Conservation (phyloP, 768 basidiomycete genomes). For the Tylopilus plumbeoviolaceoides region DNA sequence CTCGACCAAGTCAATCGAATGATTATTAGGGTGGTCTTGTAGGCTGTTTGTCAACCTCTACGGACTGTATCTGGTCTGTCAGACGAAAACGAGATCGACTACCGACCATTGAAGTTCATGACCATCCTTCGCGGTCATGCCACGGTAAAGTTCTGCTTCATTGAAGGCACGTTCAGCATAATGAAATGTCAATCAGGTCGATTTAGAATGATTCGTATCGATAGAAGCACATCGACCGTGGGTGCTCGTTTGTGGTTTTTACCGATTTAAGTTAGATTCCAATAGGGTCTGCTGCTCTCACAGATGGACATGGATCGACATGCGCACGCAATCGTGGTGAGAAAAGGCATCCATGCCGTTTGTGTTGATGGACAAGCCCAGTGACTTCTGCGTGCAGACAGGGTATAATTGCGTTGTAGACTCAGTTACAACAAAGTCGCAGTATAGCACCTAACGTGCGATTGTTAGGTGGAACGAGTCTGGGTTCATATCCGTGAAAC, state of each 20-base stretch:
- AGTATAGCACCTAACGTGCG: not conserved
- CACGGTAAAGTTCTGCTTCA: not conserved
- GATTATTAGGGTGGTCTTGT: slow-evolving; percentile 1
- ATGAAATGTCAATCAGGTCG: slow-evolving; percentile 2
- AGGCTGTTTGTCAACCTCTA: not conserved
- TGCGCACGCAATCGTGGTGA: not conserved
- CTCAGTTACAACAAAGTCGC: not conserved
- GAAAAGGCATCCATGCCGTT: not conserved
- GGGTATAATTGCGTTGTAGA: not conserved
- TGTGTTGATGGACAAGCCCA: not conserved
- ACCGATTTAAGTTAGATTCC: slow-evolving; percentile 17
- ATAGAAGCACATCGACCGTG: slow-evolving; percentile 6
- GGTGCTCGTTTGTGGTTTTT: slow-evolving; percentile 7
- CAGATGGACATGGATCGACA: slow-evolving; percentile 3
- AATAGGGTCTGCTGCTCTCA: slow-evolving; percentile 4
- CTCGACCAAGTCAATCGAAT: not conserved
- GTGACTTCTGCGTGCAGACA: not conserved
- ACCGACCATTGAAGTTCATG: slow-evolving; percentile 10
- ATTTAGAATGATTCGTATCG: not conserved
- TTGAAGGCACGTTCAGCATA: not conserved
- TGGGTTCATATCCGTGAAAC: not conserved
- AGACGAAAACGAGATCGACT: slow-evolving; percentile 2
- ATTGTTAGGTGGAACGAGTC: slow-evolving; percentile 7
- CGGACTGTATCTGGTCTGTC: not conserved
- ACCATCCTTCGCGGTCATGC: not conserved